Conservation (phyloP, 352 stramenopile genomes). For the Globisporangium camurandrum region DNA sequence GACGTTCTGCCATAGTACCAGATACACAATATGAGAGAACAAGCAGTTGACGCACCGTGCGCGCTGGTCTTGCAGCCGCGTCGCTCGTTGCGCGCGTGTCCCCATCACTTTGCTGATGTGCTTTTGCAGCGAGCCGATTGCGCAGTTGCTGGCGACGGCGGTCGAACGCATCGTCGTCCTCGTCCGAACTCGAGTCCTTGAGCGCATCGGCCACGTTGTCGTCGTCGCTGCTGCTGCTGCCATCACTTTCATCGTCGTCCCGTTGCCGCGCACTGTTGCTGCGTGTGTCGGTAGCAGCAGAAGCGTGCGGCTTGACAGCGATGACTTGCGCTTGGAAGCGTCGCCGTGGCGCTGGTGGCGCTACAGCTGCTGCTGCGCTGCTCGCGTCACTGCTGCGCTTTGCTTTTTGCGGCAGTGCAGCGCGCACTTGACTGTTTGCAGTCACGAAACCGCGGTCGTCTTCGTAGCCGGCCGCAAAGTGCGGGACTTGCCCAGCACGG, state of each 20-base stretch:
- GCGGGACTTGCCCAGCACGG: slow-evolving; percentile 70
- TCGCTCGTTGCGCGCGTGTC: too few relatives aligned
- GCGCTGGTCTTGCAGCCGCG: slow-evolving; percentile 8
- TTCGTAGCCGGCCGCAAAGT: slow-evolving; percentile 67
- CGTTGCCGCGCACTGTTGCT: not conserved
- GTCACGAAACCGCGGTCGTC: slow-evolving; percentile 77
- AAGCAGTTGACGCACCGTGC: not conserved
- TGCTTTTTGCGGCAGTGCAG: slow-evolving; percentile 9
- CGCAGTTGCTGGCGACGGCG: slow-evolving; percentile 50
- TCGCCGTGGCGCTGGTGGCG: slow-evolving; percentile 18
- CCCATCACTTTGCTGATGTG: too few relatives aligned
- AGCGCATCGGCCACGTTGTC: slow-evolving; percentile 41
- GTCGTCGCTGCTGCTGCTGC: slow-evolving; percentile 16
- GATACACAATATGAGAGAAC: not conserved
- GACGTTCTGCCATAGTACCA: not conserved
- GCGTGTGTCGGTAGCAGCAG: not conserved
- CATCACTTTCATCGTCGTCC: slow-evolving; percentile 4
- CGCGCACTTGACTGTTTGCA: slow-evolving; percentile 55
- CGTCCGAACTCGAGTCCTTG: slow-evolving; percentile 70
- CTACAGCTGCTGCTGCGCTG: slow-evolving; percentile 4
- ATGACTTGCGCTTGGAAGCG: slow-evolving; percentile 57
- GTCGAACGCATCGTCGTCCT: slow-evolving; percentile 68
- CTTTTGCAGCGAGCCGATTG: slow-evolving; percentile 42
- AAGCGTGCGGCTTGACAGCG: slow-evolving; percentile 8
- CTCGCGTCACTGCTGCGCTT: not conserved